Percentiles rank a stretch among this genome's conserved stretches.
These are phyloP conservation scores for Coemansia sp. DNA, from an alignment of 192 early-diverging fungal genomes.

Conservation along the genomic window DNA sequence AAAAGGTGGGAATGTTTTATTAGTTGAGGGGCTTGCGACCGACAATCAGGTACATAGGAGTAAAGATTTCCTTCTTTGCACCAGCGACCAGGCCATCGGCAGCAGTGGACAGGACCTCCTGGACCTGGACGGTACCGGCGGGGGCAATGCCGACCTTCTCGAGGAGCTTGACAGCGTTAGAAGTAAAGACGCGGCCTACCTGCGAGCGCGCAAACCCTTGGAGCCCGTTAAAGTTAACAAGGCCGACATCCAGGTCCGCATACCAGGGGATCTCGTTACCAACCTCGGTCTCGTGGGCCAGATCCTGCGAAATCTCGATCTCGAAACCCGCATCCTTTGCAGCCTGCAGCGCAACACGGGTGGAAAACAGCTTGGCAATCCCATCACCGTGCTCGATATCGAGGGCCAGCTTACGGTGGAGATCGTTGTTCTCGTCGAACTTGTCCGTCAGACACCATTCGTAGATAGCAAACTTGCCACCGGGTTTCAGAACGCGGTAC, in stretches of 20 bases:
- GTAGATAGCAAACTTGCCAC: conserved; percentile 87
- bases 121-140: conserved; percentile 81
- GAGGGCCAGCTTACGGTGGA: conserved; percentile 72
- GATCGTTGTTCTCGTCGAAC: conserved; percentile 74
- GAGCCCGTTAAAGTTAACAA: conserved; percentile 42
- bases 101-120: conserved; percentile 75
- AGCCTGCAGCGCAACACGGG: conserved; percentile 71
- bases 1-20: neutral
- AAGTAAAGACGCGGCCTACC: conserved; percentile 70
- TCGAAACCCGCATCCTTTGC: conserved; percentile 87
- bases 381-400: conserved; percentile 92
- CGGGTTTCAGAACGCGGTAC: conserved; percentile 92
- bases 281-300: conserved; percentile 58
- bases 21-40: conserved; percentile 66
- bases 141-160: conserved; percentile 85
- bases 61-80: conserved; percentile 79
- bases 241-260: conserved; percentile 63
- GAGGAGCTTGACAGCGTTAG: conserved; percentile 71
- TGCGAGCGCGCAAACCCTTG: conserved; percentile 58
- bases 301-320: conserved; percentile 65
- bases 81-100: conserved; percentile 82
- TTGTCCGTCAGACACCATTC: conserved; percentile 94
- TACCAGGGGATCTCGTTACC: conserved; percentile 83
- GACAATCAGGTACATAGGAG: conserved; percentile 92
- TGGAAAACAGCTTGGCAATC: conserved; percentile 82